Conservation (phyloP, 768 basidiomycete genomes). For the Coprinopsis marcescibilis region DNA sequence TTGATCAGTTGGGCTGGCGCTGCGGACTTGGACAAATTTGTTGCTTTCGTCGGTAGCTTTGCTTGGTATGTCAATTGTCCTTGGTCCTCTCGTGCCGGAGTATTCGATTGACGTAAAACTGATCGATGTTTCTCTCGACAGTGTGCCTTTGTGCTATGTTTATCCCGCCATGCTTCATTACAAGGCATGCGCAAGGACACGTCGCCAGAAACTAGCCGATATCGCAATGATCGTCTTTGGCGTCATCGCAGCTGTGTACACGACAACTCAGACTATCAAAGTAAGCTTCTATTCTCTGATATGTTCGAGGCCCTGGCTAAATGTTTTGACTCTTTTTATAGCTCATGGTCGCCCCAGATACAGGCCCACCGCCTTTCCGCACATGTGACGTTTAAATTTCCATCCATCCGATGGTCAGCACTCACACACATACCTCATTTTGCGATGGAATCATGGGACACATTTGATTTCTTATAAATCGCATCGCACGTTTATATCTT, state of each 20-base stretch:
- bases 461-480: too few species aligned
- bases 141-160: slow-evolving; percentile 89
- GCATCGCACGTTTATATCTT: too few species aligned
- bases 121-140: slow-evolving; percentile 22
- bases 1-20: slow-evolving; percentile 78
- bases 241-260: slow-evolving; percentile 63
- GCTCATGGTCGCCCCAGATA: slow-evolving; percentile 55
- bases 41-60: slow-evolving; percentile 87
- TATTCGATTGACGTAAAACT: not conserved
- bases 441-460: too few species aligned
- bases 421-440: too few species aligned
- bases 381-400: slow-evolving; percentile 23
- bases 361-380: slow-evolving; percentile 23
- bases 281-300: slow-evolving; percentile 16
- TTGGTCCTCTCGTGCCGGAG: too few species aligned
- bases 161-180: slow-evolving; percentile 94
- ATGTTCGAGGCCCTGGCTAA: slow-evolving; percentile 4
- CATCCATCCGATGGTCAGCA: too few species aligned
- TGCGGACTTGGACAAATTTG: slow-evolving; percentile 91
- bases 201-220: slow-evolving; percentile 60
- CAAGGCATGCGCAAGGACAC: slow-evolving; percentile 74
- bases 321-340: slow-evolving; percentile 17
- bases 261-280: slow-evolving; percentile 71
- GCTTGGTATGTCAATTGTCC: slow-evolving; percentile 95
- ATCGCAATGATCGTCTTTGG: slow-evolving; percentile 76